Evolutionary conservation across 1,284 basidiomycete genomes (phyloP).

Genomic region (Apiotrichum porosum): DNA sequence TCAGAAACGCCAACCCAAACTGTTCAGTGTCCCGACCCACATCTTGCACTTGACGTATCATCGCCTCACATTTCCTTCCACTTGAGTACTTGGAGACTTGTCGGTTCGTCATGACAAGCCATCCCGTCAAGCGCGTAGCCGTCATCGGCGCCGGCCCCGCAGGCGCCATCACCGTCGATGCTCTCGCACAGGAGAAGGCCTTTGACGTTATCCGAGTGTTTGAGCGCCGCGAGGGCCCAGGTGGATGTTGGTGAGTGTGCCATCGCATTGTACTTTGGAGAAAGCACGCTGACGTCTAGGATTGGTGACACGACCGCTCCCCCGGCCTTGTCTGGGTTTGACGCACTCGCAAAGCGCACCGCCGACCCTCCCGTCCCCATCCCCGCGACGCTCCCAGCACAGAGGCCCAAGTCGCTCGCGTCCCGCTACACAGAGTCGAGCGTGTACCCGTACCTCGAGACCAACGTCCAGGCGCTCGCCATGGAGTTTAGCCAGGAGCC

Average conservation of each 20-base stretch:
- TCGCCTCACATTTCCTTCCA: too few relatives aligned
- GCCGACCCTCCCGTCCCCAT: slow-evolving; percentile 6
- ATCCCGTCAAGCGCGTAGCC: slow-evolving; percentile 24
- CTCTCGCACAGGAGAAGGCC: slow-evolving; percentile 37
- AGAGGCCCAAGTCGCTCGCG: not conserved
- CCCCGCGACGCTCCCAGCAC: not conserved
- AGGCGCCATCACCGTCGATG: slow-evolving; percentile 27
- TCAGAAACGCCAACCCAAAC: too few relatives aligned
- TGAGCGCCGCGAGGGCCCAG: slow-evolving; percentile 51
- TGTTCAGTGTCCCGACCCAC: too few relatives aligned
- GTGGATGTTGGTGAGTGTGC: slow-evolving; percentile 50
- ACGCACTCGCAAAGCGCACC: slow-evolving; percentile 1
- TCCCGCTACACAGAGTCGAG: slow-evolving; percentile 5
- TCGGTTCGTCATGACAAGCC: not conserved
- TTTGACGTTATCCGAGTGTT: slow-evolving; percentile 47
- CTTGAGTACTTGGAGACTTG: not conserved
- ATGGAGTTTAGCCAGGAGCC: slow-evolving; percentile 9
- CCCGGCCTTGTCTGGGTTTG: slow-evolving; percentile 1
- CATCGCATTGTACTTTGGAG: too few relatives aligned
- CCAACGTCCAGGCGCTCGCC: slow-evolving; percentile 4
- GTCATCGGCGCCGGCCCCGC: slow-evolving; percentile 34
- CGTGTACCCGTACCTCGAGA: slow-evolving; percentile 13
- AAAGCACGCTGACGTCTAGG: not conserved
- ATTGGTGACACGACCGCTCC: slow-evolving; percentile 5
- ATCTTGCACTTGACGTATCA: too few relatives aligned